Evolutionary conservation across 1,284 basidiomycete genomes (phyloP), one percentile per base, ranked within the genome.

Genomic region (Caloboletus firmus): DNA sequence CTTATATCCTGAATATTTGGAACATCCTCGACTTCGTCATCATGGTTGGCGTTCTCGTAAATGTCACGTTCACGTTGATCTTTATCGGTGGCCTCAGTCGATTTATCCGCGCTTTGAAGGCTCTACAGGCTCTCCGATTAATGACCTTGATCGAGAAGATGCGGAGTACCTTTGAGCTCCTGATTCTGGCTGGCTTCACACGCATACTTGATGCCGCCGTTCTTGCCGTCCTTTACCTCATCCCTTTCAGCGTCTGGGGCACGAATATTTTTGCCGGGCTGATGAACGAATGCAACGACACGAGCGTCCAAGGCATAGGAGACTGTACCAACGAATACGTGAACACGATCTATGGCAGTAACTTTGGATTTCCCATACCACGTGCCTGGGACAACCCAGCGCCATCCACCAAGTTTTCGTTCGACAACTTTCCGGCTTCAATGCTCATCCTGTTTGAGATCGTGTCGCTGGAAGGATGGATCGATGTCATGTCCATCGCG

Each of bases 221-320:
- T 49, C 83, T 99, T n/a, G 93, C 95, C 44, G 83, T 97, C 49
- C 79, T 98, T 46, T 95, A 98, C 74, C 89, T 98, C 81, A 92
- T 99, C 60, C 96, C 96, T 0, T 98, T 95, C 67, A 95, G 96
- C 5, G 88, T 98, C 1, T 98, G 96, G 95, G 96, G 95, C 6
- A 82, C 95, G 55, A 98, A 96, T 65, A 91, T 98, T 67, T 98
- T 98, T 72, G 79, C 87, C 1, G 94, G 94, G 8, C 75, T 87
- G 55, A 85, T 96, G 72, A 94, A 90, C 69, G 72, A 77, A 44
- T 99, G 96, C 77, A 98, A 93, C 66, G 95, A 98, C 66, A 68
- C 54, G 17, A 71, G 67, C 48, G 84, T 80, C 1, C 62, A 73
- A 31, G 88, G 83, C 5, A 79, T 86, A 32, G 65, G 66, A 9